Percentiles rank a stretch among this genome's conserved stretches.
phyloP scores from a whole-genome alignment of 768 basidiomycete species.

The Roridomyces roridus region DNA sequence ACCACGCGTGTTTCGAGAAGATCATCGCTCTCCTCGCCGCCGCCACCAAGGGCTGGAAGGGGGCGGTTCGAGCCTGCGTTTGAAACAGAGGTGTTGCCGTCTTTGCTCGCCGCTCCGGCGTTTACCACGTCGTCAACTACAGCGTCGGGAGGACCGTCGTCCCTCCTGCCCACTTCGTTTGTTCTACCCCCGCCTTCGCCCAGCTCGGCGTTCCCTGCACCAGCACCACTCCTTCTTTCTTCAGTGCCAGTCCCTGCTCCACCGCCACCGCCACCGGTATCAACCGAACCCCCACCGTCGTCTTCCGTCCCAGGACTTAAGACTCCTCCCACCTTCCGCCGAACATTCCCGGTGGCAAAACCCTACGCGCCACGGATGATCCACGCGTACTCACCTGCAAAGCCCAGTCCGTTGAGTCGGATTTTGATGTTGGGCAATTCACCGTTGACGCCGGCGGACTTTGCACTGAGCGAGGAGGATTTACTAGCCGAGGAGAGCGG shows the following conservation, averaged over 20 bases:
- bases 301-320: slow-evolving; percentile 3
- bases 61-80: slow-evolving; percentile 48
- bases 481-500: neutral
- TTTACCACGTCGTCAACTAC: slow-evolving; percentile 20
- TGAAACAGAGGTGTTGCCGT: slow-evolving; percentile 58
- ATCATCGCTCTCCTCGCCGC: slow-evolving; percentile 44
- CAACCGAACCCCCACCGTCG: neutral
- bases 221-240: slow-evolving; percentile 44
- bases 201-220: slow-evolving; percentile 63
- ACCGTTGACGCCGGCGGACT: slow-evolving; percentile 44
- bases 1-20: slow-evolving; percentile 49
- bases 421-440: slow-evolving; percentile 77
- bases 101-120: neutral
- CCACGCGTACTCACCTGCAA: slow-evolving; percentile 83
- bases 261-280: neutral
- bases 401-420: slow-evolving; percentile 81
- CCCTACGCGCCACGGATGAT: slow-evolving; percentile 72
- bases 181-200: slow-evolving; percentile 83
- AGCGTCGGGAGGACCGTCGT: too few relatives aligned
- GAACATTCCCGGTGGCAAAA: slow-evolving; percentile 74
- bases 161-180: slow-evolving; percentile 72
- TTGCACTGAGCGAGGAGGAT: too few relatives aligned
- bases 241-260: slow-evolving; percentile 18
- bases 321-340: slow-evolving; percentile 35
- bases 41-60: too few relatives aligned